Percentiles rank a stretch among this genome's conserved stretches.
Conservation (phyloP, 345 rosid species). For the Brassica carinata region DNA sequence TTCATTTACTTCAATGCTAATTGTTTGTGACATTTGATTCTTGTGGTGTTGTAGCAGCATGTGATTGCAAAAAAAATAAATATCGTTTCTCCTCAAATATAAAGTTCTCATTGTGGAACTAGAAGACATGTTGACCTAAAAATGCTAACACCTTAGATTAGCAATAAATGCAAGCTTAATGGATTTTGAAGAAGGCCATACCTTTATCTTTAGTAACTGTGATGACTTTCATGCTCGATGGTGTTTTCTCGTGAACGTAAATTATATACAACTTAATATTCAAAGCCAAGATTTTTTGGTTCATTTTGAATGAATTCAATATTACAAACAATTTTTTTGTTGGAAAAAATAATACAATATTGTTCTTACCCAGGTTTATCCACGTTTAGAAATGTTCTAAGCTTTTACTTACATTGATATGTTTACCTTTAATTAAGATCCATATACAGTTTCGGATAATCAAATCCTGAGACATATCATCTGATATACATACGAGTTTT, state of each 20-base stretch:
- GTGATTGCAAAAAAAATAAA: no score
- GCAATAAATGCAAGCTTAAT: slow-evolving; percentile 88
- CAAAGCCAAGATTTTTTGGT: slow-evolving; percentile 3
- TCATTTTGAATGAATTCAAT: neutral
- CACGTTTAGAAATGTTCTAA: neutral
- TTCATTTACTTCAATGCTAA: neutral
- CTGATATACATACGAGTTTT: neutral
- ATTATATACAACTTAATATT: neutral
- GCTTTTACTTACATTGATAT: neutral
- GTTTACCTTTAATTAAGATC: neutral
- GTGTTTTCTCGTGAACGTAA: slow-evolving; percentile 85
- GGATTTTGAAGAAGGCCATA: slow-evolving; percentile 88
- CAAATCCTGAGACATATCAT: neutral
- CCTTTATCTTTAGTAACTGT: slow-evolving; percentile 89
- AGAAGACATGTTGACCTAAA: neutral
- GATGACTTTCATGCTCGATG: slow-evolving; percentile 95
- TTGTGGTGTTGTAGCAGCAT: neutral
- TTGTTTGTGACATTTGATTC: neutral
- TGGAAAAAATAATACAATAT: neutral
- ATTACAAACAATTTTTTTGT: neutral
- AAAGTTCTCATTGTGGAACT: neutral
- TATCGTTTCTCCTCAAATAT: slow-evolving; percentile 73
- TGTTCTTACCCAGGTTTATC: neutral
- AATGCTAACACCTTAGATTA: slow-evolving; percentile 54
- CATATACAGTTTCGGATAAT: neutral